phyloP scores from a whole-genome alignment of 139 green algal genomes.

The Chlorella ohadii region DNA sequence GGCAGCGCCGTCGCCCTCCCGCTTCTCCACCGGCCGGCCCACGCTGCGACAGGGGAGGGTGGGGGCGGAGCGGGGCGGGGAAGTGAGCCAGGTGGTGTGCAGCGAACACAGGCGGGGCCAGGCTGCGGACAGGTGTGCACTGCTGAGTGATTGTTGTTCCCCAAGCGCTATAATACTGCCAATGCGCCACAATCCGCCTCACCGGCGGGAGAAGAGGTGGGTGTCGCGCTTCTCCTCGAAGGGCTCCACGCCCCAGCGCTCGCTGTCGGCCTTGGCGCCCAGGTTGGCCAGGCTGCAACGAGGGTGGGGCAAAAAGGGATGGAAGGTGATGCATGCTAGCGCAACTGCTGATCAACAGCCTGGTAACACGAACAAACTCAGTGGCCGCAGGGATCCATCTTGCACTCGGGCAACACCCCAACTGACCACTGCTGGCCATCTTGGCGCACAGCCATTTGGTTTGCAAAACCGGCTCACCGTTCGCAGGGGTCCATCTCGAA shows the following conservation, averaged over 20 bases:
- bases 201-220: conserved; percentile 80
- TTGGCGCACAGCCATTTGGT: too few species aligned
- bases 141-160: too few species aligned
- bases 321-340: too few species aligned
- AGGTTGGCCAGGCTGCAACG: conserved; percentile 75
- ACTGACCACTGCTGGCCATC: too few species aligned
- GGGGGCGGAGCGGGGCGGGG: not conserved
- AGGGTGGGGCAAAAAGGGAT: not conserved
- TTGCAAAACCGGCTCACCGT: too few species aligned
- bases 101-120: too few species aligned
- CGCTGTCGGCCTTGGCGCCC: conserved; percentile 65
- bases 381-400: not conserved
- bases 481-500: too few species aligned
- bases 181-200: not conserved
- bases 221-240: conserved; percentile 94
- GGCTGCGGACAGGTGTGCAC: too few species aligned
- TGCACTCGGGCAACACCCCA: too few species aligned
- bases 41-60: conserved; percentile 45
- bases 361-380: not conserved
- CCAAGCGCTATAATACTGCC: too few species aligned
- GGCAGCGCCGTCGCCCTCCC: conserved; percentile 68
- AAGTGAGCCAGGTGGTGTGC: too few species aligned
- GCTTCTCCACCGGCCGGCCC: conserved; percentile 83
- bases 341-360: too few species aligned
- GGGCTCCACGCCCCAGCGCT: conserved; percentile 70